Evolutionary conservation across 2,329 filamentous ascomycete genomes (phyloP).

Genomic region (Diatrype stigma): DNA sequence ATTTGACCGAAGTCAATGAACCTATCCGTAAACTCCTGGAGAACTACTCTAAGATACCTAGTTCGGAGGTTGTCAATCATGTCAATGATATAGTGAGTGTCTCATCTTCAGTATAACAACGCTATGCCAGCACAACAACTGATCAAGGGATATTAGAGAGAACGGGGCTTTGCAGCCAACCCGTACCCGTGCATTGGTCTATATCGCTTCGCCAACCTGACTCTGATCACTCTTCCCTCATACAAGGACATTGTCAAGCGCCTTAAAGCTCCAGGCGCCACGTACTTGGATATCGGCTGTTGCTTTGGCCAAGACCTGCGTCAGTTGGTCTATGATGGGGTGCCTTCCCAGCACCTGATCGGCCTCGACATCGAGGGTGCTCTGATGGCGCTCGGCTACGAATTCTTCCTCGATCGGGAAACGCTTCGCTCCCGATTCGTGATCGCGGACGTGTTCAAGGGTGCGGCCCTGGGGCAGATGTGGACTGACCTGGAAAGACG

Average conservation of each 20-base stretch:
- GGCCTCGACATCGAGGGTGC: conserved; percentile 19
- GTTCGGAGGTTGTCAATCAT: conserved; percentile 12
- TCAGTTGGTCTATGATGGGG: conserved; percentile 20
- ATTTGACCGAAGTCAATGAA: conserved; percentile 14
- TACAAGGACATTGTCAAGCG: conserved; percentile 12
- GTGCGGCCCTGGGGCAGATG: conserved; percentile 3
- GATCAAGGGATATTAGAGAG: conserved; percentile 7
- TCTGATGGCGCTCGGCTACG: conserved; percentile 21
- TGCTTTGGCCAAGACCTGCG: conserved; percentile 27
- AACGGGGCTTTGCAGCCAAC: conserved; percentile 10
- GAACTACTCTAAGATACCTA: conserved; percentile 14
- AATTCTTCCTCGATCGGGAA: conserved; percentile 22
- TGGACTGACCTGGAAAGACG: conserved; percentile 13
- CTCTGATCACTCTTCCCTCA: conserved; percentile 9
- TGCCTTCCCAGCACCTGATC: conserved; percentile 13
- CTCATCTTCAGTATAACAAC: background rate
- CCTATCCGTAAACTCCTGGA: conserved; percentile 16
- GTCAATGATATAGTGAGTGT: conserved; percentile 15
- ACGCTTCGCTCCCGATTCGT: conserved; percentile 16
- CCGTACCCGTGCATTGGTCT: conserved; percentile 18
- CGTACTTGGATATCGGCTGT: conserved; percentile 25
- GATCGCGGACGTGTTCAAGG: conserved; percentile 16
- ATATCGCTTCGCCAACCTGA: conserved; percentile 14
- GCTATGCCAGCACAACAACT: background rate
- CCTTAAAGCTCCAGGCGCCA: conserved; percentile 4